Evolutionary conservation across 495 filamentous ascomycete genomes (phyloP).

Genomic region (Penicillium simplicissimum): DNA sequence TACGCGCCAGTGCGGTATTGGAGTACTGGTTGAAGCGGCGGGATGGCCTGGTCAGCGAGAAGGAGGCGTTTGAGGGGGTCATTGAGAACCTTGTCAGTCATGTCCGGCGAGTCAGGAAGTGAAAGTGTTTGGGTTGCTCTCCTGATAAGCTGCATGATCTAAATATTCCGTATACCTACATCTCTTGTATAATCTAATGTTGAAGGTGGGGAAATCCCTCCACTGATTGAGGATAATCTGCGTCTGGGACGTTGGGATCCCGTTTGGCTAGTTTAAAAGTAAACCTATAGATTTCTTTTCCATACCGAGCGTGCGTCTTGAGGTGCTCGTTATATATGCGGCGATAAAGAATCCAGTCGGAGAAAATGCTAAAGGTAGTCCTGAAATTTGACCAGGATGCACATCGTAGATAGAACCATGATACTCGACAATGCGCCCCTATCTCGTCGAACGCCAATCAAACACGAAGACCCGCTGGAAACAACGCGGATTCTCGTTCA

Average conservation of each 20-base stretch:
- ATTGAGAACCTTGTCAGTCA: conserved; percentile 98
- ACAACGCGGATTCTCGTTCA: background rate
- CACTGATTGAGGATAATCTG: conserved; percentile 16
- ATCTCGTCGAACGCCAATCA: background rate
- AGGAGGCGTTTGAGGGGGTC: conserved; percentile 95
- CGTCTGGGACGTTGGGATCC: background rate
- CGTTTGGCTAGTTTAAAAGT: background rate
- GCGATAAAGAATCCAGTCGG: too few species aligned
- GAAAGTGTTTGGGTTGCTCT: background rate
- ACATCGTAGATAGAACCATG: too few species aligned
- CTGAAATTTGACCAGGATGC: too few species aligned
- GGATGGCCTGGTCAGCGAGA: conserved; percentile 82
- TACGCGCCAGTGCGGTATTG: conserved; percentile 70
- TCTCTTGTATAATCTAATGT: conserved; percentile 31
- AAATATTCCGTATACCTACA: conserved; percentile 12
- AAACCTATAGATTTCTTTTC: background rate
- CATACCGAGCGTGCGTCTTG: background rate
- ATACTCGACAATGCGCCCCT: background rate
- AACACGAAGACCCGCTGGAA: background rate
- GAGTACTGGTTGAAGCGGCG: conserved; percentile 86
- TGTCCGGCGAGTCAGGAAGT: conserved; percentile 83
- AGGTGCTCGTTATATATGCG: background rate
- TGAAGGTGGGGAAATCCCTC: conserved; percentile 10
- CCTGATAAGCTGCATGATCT: conserved; percentile 3
- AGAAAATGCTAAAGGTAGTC: too few species aligned